Evolutionary conservation across 805 yeast genomes (phyloP).

Genomic region (Myxozyma kluyveri): DNA sequence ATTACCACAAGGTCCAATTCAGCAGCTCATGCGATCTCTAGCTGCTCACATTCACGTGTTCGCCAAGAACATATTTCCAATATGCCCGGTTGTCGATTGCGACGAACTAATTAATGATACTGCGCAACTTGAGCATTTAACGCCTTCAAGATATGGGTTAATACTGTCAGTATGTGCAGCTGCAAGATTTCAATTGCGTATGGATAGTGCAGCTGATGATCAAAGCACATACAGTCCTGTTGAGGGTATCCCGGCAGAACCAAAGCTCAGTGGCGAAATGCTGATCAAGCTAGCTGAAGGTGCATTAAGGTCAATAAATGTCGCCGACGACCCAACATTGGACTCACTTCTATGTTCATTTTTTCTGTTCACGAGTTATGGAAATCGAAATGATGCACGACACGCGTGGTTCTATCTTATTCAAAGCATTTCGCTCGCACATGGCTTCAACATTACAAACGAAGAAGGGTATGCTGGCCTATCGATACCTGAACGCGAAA

Average conservation of each 20-base stretch:
- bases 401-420: not conserved
- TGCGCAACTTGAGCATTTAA: not conserved
- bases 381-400: not conserved
- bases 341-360: not conserved
- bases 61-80: not conserved
- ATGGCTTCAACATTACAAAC: not conserved
- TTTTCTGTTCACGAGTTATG: not conserved
- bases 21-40: no score
- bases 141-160: not conserved
- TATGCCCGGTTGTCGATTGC: not conserved
- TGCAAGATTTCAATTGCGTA: not conserved
- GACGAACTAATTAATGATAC: not conserved
- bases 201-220: not conserved
- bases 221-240: not conserved
- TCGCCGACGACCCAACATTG: not conserved
- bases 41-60: not conserved
- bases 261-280: not conserved
- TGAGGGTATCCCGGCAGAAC: not conserved
- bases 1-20: no score
- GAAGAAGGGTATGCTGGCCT: not conserved
- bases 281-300: not conserved
- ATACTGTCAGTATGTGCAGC: not conserved
- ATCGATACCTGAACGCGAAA: not conserved
- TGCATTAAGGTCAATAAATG: not conserved
- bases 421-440: slow-evolving; percentile 1